These are phyloP conservation scores for Nyssa sinensis DNA, from an alignment of 148 eudicot species.

Conservation along the genomic window DNA sequence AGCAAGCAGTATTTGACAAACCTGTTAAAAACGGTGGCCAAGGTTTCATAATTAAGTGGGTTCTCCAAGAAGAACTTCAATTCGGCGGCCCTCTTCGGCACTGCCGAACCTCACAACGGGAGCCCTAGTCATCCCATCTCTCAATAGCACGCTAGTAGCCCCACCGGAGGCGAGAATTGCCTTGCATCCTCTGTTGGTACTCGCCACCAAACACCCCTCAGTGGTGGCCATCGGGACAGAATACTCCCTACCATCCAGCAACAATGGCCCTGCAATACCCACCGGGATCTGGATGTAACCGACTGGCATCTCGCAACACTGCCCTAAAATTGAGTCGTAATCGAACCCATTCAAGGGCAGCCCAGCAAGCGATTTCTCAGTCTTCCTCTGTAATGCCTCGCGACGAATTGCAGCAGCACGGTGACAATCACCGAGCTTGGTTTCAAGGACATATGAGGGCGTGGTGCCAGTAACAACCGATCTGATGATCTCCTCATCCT, in stretches of 20 bases:
- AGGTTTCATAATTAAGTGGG: not conserved
- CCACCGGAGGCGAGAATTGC: not conserved
- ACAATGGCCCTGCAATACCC: conserved; percentile 1
- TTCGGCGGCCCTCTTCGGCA: not conserved
- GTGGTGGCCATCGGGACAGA: conserved; percentile 9
- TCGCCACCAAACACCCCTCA: conserved; percentile 5
- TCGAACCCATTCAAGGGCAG: not conserved
- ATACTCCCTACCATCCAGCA: conserved; percentile 2
- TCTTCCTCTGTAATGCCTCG: not conserved
- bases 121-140: conserved; percentile 1
- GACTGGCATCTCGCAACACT: conserved; percentile 5
- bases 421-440: not conserved
- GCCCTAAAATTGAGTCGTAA: not conserved
- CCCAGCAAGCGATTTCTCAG: not conserved
- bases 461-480: not conserved
- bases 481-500: not conserved
- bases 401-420: not conserved
- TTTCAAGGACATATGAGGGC: not conserved
- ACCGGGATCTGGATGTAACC: conserved; percentile 7
- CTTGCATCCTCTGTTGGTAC: conserved; percentile 6
- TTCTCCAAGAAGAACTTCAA: conserved; percentile 3
- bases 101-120: not conserved
- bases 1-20: not conserved
- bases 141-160: not conserved
- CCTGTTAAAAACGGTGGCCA: not conserved